Evolutionary conservation across 108 stramenopile genomes (phyloP), one percentile per base, ranked within the genome.

Genomic region (Cyclotella kingstonii): DNA sequence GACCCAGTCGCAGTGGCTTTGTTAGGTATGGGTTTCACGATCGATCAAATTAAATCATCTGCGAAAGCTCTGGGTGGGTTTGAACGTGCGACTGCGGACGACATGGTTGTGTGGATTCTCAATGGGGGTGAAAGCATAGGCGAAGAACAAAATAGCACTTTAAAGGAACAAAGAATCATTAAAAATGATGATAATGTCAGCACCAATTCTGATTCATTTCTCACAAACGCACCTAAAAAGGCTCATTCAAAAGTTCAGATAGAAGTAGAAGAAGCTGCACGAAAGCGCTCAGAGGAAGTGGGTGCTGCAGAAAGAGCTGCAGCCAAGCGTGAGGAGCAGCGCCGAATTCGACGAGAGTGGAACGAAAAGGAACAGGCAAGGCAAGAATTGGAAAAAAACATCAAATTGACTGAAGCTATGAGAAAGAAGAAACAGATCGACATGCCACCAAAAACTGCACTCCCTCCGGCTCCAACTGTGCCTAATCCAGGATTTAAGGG

Each of bases 31-130:
- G 91, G 91, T 22, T 93, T 93, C 58, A 44, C 78, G 12, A 65
- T 70, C 27, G 83, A 81, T 9, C 88, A 87, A 61, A 81, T 89
- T 21, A 55, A 55, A 17, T 65, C 72, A 27, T 88, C 86, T 14
- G 83, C 83, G 7, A 70, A 79, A 36, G 88, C 86, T 8, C 87
- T 83, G 45, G 91, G 91, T 23, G 91, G 91, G 18, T 81, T 75
- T 29, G 73, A 79, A 46, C 73, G 77, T 29, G 84, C 88, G 11
- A 86, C 84, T 0, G 84, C 86, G 3, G 91, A 93, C 60, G 86
- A 89, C 45, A 66, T 90, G 65, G 86, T 93, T 22, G 76, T 83
- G 51, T 88, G 86, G 86, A 93, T 93, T 55, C 71, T 93, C 9
- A 81, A 73, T 48, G 75, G 49, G 39, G 61, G 52, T 18, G 53